Evolutionary conservation across 176 grass and related monocot species (phyloP).

Genomic region (Tuctoria greenei): DNA sequence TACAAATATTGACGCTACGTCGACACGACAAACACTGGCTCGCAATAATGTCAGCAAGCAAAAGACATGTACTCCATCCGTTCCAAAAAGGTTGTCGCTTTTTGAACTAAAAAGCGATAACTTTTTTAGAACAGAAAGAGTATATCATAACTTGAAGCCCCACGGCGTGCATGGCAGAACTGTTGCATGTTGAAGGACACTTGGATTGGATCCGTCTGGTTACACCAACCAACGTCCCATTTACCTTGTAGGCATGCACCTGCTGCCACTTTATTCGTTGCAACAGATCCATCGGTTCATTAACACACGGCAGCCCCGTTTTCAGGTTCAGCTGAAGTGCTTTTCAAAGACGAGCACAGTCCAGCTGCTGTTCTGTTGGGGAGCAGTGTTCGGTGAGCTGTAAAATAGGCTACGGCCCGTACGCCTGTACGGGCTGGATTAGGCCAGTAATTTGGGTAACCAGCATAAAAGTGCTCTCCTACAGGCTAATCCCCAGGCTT

Average conservation of each 20-base stretch:
- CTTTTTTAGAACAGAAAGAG: no score
- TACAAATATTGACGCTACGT: neutral
- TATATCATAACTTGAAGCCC: constrained; percentile 1
- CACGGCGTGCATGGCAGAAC: constrained; percentile 5
- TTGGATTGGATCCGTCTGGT: neutral
- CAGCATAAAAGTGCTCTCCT: neutral
- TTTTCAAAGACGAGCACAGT: neutral
- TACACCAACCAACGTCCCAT: constrained; percentile 31
- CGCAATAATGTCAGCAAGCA: constrained; percentile 25
- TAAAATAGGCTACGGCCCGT: neutral
- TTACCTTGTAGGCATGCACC: neutral
- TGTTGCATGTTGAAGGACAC: constrained; percentile 2
- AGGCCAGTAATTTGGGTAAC: neutral
- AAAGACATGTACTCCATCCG: neutral
- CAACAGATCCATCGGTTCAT: constrained; percentile 38
- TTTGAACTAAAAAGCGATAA: no score
- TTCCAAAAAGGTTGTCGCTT: no score
- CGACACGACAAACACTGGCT: neutral
- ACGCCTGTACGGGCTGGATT: neutral
- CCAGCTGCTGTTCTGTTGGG: neutral
- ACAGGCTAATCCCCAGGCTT: neutral
- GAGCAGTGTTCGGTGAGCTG: neutral
- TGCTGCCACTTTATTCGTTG: constrained; percentile 19
- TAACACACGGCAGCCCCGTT: neutral
- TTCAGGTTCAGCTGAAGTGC: neutral